Conservation (phyloP, 129 eudicot genomes). For the Cynara cardunculus region DNA sequence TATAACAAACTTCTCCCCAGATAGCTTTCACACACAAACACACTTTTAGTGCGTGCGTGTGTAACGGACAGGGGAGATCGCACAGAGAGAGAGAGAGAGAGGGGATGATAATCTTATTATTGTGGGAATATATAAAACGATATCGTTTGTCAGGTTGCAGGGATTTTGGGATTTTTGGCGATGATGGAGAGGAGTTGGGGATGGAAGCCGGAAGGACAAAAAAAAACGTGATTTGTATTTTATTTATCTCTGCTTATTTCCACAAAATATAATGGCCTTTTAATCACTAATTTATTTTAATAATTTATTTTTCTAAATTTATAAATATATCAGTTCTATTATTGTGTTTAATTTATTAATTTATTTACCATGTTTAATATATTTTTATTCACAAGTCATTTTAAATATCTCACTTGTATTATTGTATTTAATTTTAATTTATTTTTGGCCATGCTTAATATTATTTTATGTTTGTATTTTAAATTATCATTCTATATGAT, state of each 20-base stretch:
- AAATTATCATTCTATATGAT: too few relatives aligned
- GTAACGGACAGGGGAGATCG: constrained; percentile 1
- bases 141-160: constrained; percentile 14
- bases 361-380: too few relatives aligned
- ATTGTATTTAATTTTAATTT: too few relatives aligned
- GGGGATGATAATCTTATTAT: neutral
- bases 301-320: too few relatives aligned
- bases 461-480: too few relatives aligned
- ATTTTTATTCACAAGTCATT: too few relatives aligned
- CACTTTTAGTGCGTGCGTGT: constrained; percentile 6
- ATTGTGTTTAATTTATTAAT: too few relatives aligned
- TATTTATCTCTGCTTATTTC: neutral
- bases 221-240: neutral
- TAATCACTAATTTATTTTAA: too few relatives aligned
- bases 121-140: constrained; percentile 14
- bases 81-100: neutral
- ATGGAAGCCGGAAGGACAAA: neutral
- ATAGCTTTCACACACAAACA: constrained; percentile 17
- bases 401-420: too few relatives aligned
- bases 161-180: neutral
- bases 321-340: too few relatives aligned
- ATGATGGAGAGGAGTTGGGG: constrained; percentile 18
- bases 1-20: constrained; percentile 12
- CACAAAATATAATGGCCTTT: neutral
- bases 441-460: too few relatives aligned